Evolutionary conservation across 1,284 basidiomycete genomes (phyloP).

Genomic region (Boletus austroedulis): DNA sequence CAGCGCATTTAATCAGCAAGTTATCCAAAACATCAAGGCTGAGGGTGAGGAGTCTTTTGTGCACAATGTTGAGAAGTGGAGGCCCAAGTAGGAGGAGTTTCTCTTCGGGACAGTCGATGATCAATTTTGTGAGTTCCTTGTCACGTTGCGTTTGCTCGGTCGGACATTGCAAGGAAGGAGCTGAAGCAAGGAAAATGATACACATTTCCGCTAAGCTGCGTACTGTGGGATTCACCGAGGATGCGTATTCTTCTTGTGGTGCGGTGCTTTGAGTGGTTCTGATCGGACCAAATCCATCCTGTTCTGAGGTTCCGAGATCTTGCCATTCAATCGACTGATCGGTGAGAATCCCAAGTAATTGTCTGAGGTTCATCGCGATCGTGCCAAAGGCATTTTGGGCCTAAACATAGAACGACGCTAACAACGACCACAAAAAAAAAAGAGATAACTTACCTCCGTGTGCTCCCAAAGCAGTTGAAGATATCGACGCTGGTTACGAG

Average conservation of each 20-base stretch:
- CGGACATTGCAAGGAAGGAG: slow-evolving; percentile 58
- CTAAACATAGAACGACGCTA: slow-evolving; percentile 35
- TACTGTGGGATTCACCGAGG: slow-evolving; percentile 17
- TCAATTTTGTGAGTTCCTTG: slow-evolving; percentile 56
- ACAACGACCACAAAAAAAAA: background rate
- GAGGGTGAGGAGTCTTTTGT: slow-evolving; percentile 54
- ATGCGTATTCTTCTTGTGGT: slow-evolving; percentile 24
- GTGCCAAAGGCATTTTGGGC: slow-evolving; percentile 52
- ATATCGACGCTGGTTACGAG: slow-evolving; percentile 25
- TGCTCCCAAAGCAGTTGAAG: slow-evolving; percentile 59
- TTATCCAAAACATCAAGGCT: slow-evolving; percentile 47
- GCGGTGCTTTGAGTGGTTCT: slow-evolving; percentile 40
- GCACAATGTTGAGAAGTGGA: slow-evolving; percentile 55
- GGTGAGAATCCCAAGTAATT: slow-evolving; percentile 35
- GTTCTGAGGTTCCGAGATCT: slow-evolving; percentile 39
- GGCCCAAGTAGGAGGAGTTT: slow-evolving; percentile 59
- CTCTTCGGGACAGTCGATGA: slow-evolving; percentile 51
- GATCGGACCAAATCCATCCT: slow-evolving; percentile 67
- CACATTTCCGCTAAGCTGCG: slow-evolving; percentile 46
- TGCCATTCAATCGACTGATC: slow-evolving; percentile 20
- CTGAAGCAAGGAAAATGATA: slow-evolving; percentile 52
- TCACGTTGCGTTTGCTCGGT: slow-evolving; percentile 61
- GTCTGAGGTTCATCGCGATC: slow-evolving; percentile 41
- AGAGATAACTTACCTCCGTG: slow-evolving; percentile 49
- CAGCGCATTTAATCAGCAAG: slow-evolving; percentile 54